These are phyloP conservation scores for Capronia americana DNA, from an alignment of 2,329 filamentous ascomycete species.

Conservation along the genomic window DNA sequence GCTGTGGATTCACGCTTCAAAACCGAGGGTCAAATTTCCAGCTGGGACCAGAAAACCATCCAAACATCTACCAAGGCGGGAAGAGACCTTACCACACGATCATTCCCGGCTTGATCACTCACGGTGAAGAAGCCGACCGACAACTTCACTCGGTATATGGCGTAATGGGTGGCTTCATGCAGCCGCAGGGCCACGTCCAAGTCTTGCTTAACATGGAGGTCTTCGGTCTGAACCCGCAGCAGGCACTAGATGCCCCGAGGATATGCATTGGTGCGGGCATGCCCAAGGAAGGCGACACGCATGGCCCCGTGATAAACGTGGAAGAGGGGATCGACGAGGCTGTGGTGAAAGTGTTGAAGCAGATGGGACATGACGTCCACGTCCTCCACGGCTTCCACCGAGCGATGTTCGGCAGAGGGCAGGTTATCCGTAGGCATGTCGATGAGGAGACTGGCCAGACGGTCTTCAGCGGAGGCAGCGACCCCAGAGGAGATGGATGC, in stretches of 20 bases:
- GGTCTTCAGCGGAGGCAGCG: slow-evolving; percentile 88
- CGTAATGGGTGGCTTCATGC: slow-evolving; percentile 99
- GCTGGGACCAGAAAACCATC: slow-evolving; percentile 69
- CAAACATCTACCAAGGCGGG: slow-evolving; percentile 77
- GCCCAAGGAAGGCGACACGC: slow-evolving; percentile 48
- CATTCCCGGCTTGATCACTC: slow-evolving; percentile 89
- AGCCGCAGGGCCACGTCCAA: slow-evolving; percentile 95
- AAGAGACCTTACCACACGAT: slow-evolving; percentile 98
- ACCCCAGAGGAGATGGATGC: slow-evolving; percentile 82
- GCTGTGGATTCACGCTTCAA: slow-evolving; percentile 91
- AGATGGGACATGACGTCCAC: slow-evolving; percentile 74
- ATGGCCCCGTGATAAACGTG: slow-evolving; percentile 63
- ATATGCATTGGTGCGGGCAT: slow-evolving; percentile 82
- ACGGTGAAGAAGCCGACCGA: slow-evolving; percentile 62
- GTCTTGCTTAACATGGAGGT: slow-evolving; percentile 88
- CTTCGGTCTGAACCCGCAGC: slow-evolving; percentile 81
- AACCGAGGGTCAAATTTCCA: slow-evolving; percentile 88
- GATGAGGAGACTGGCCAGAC: slow-evolving; percentile 69
- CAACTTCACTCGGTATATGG: slow-evolving; percentile 85
- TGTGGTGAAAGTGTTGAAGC: slow-evolving; percentile 69
- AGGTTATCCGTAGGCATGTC: slow-evolving; percentile 79
- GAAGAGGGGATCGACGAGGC: slow-evolving; percentile 80
- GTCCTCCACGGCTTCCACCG: slow-evolving; percentile 70
- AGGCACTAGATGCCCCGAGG: slow-evolving; percentile 88
- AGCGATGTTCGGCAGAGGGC: slow-evolving; percentile 80